Conservation (phyloP, 1,139 yeast species). For the Kodamaea sp. region DNA sequence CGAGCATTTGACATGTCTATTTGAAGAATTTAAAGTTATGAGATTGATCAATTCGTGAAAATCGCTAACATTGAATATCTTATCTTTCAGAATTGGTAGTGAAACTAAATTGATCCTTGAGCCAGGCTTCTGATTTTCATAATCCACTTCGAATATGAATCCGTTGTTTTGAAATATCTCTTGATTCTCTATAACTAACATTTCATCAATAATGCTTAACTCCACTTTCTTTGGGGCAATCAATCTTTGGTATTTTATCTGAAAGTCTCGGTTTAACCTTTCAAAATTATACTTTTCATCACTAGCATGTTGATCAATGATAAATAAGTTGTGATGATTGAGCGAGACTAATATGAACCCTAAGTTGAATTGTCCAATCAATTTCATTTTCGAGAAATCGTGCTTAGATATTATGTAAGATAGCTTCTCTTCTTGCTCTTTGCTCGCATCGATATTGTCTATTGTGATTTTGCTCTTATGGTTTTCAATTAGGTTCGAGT, state of each 20-base stretch:
- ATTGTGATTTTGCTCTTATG: conserved; percentile 8
- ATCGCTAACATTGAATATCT: conserved; percentile 66
- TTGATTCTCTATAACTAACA: conserved; percentile 61
- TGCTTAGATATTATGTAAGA: conserved; percentile 57
- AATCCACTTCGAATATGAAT: conserved; percentile 54
- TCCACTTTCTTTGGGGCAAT: conserved; percentile 67
- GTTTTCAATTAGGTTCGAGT: too few relatives aligned
- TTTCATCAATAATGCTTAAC: conserved; percentile 75
- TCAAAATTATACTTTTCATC: conserved; percentile 95
- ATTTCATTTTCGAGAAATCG: conserved; percentile 69
- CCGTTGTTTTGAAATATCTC: conserved; percentile 72
- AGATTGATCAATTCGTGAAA: conserved; percentile 73
- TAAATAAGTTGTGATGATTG: conserved; percentile 58
- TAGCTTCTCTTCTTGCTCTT: conserved; percentile 55
- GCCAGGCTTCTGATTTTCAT: conserved; percentile 49
- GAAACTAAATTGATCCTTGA: conserved; percentile 55
- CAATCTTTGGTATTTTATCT: conserved; percentile 61
- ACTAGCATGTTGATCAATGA: conserved; percentile 95
- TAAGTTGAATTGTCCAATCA: conserved; percentile 89
- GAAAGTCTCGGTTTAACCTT: conserved; percentile 53
- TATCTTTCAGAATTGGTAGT: conserved; percentile 72
- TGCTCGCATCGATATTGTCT: conserved; percentile 23
- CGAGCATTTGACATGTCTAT: conserved; percentile 58
- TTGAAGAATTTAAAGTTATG: conserved; percentile 37
- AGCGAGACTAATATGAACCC: conserved; percentile 80